A percentile compares a stretch with the other conserved stretches of the same genome.
These are phyloP conservation scores for Blastobotrys buckinghamii DNA, from an alignment of 1,139 yeast species.

Conservation along the genomic window DNA sequence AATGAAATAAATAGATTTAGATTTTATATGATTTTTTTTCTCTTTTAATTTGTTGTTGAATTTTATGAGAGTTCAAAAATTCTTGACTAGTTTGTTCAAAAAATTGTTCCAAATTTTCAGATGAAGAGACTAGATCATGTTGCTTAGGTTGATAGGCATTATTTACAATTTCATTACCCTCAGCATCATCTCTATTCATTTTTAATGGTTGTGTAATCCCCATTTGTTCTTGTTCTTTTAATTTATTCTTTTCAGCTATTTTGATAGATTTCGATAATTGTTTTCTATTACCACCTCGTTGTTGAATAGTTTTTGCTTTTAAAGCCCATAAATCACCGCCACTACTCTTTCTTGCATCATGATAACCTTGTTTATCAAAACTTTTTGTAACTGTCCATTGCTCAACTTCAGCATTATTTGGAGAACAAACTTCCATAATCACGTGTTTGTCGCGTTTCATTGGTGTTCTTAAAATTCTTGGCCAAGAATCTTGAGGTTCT, in stretches of 20 bases:
- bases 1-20: too few species aligned
- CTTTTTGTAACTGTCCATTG: conserved; percentile 86
- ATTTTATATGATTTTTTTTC: conserved; percentile 8
- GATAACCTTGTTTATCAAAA: conserved; percentile 66
- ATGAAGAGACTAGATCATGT: background rate
- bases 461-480: conserved; percentile 71
- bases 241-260: conserved; percentile 8
- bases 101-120: conserved; percentile 17
- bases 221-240: background rate
- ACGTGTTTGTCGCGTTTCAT: conserved; percentile 80
- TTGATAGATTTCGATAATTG: conserved; percentile 20
- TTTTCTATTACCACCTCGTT: conserved; percentile 23
- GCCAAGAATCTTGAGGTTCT: conserved; percentile 22
- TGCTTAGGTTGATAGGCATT: background rate
- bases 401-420: conserved; percentile 67
- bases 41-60: conserved; percentile 5
- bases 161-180: conserved; percentile 6
- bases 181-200: background rate
- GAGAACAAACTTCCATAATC: conserved; percentile 69
- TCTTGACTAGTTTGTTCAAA: conserved; percentile 20
- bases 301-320: conserved; percentile 53
- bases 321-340: conserved; percentile 91
- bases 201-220: background rate
- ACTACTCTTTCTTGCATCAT: conserved; percentile 80
- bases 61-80: conserved; percentile 8